phyloP scores from a whole-genome alignment of 2,329 filamentous ascomycete genomes.

The Chaetomiaceae sp. region DNA sequence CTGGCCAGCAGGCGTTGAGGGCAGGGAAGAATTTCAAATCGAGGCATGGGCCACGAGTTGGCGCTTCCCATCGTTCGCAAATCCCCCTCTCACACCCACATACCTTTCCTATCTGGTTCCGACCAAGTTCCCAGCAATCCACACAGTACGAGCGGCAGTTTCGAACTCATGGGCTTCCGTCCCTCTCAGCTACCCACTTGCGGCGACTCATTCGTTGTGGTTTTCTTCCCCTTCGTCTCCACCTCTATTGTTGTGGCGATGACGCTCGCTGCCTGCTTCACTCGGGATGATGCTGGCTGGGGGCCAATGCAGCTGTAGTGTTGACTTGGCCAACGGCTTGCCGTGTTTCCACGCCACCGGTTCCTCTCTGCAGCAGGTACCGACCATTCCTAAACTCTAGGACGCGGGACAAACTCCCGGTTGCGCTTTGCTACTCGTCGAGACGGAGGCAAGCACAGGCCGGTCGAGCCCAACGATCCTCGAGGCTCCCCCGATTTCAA shows the following conservation, averaged over 20 bases:
- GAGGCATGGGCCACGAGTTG: slow-evolving; percentile 20
- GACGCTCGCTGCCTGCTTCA: slow-evolving; percentile 15
- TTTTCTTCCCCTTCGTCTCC: slow-evolving; percentile 12
- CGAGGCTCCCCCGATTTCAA: slow-evolving; percentile 19
- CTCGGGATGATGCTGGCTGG: slow-evolving; percentile 19
- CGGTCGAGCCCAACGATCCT: slow-evolving; percentile 24
- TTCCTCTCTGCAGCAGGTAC: slow-evolving; percentile 17
- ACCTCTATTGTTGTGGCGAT: slow-evolving; percentile 12
- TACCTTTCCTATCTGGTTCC: slow-evolving; percentile 9
- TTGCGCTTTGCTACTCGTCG: slow-evolving; percentile 4
- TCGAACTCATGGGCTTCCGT: slow-evolving; percentile 18
- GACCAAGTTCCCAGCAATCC: slow-evolving; percentile 15
- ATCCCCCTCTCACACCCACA: slow-evolving; percentile 16
- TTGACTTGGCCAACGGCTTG: slow-evolving; percentile 17
- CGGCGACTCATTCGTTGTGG: slow-evolving; percentile 13
- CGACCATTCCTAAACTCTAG: slow-evolving; percentile 10
- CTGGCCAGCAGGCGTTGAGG: slow-evolving; percentile 13
- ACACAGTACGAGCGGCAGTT: slow-evolving; percentile 18
- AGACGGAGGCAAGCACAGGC: not conserved
- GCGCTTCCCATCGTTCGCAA: slow-evolving; percentile 17
- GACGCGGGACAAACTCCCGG: slow-evolving; percentile 7
- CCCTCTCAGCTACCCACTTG: not conserved
- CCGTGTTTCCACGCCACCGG: slow-evolving; percentile 17
- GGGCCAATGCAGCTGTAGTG: slow-evolving; percentile 13
- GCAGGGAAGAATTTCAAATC: slow-evolving; percentile 18